Base-by-base conservation (phyloP, 352 stramenopile genomes). In the Globisporangium alternatum region DNA sequence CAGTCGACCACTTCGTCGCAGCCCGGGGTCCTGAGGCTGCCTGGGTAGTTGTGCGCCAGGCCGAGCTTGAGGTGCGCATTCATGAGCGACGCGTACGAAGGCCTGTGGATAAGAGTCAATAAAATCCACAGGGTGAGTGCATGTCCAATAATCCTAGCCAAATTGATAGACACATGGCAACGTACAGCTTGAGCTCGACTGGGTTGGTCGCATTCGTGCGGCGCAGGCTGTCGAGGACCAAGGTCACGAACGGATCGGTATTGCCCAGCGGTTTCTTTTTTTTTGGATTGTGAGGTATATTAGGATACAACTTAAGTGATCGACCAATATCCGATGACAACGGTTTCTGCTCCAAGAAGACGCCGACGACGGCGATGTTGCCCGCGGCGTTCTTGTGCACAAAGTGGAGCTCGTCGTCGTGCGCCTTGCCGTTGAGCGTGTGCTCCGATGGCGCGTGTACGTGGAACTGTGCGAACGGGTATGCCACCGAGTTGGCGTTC, bases 1-100 rank as follows among this genome's bases (percentile, higher is more conserved):
- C 71, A 83, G 57, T 75, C 71, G 0, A 76, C 73, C 53, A 73
- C 66, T 55, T 80, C 71, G 7, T 60, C 66, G 57, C 75, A 82
- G 4, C 45, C 52, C 3, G 71, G 72, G 6, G 69, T 78, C 5
- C 66, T 80, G 13, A 78, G 60, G 30, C 74, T 72, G 1, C 71
- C 73, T 17, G 67, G 54, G 35, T 81, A 81, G 67, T 80, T 81
- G 56, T 62, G 77, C 37, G 47, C 45, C 8, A 45, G 31, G 30
- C 58, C 58, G 21, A 35, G 13, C 56, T 41, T 41, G 15, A 62
- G 17, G 4, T 43, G 56, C 17, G 39, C 13, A 13, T 39, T 62
- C 39, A 53, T 25, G 10, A 62, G 41, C 39, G 56, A 30, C 39
- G 56, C 21, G 56, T 62, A 54, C 22, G 41, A 62, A 25, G 39